Base-by-base conservation (phyloP, 83 land plant species). In the Picea abies region DNA sequence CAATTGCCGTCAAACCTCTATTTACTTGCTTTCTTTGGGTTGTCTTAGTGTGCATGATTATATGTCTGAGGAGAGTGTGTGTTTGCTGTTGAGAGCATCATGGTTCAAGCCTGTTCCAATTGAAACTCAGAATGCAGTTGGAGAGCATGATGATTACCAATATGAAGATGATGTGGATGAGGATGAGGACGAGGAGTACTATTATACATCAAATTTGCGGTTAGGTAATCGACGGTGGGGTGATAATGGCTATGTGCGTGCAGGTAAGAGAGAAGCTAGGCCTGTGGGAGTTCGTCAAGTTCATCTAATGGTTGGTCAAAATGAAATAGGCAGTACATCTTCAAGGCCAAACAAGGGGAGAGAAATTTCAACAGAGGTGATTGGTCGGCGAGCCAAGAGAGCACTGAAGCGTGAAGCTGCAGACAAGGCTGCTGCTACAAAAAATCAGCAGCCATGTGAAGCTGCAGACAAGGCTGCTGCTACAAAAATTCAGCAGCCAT, bases 151-250 rank as follows among this genome's bases (percentile, higher is more conserved):
- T 1, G 82, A 88, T 44, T 62, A 62, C 26, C 89, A 86, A 67
- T 85, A 86, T 58, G 78, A 84, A 23, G 95, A 94, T 17, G 86
- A 89, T 65, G 89, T 92, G 29, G 83, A 90, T 9, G 87, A 84
- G 1, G 92, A 89, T 20, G 94, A 95, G 41, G 96, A 90, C 52
- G 19, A 84, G 2, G 91, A 92, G 17, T 83, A 83, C 2, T 86
- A 78, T 80, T 94, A 89, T 83, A 90, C 93, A 25, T 82, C 99
- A 0, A 91, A 77, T 78, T 56, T 95, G 56, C 92, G 98, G 4
- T 87, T 97, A 63, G 99, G 99, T 22, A 97, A 97, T 66, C 69
- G 99, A 52, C 89, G 98, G 23, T 97, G 98, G 99, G 98, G 99
- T n/a, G 93, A 93, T 81, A 92, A 90, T 84, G 99, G 99, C 5